These are phyloP conservation scores for Tuber umbilicatum DNA, from an alignment of 495 filamentous ascomycete genomes.

Conservation along the genomic window DNA sequence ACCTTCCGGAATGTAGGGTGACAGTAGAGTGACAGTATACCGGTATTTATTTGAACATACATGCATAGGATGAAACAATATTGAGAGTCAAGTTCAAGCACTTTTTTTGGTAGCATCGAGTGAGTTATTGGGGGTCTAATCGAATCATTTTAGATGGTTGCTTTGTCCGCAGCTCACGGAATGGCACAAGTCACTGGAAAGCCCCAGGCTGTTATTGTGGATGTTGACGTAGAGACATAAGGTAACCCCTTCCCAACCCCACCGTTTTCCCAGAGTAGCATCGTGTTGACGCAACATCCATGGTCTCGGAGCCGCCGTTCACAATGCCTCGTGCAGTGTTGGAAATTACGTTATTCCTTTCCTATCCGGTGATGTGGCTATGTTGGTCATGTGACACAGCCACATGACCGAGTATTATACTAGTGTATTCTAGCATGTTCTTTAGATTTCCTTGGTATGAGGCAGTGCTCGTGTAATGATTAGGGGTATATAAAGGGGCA, in stretches of 20 bases:
- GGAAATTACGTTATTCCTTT: too few relatives aligned
- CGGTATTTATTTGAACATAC: neutral
- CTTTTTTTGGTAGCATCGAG: neutral
- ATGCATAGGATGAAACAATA: too few relatives aligned
- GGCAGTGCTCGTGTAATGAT: too few relatives aligned
- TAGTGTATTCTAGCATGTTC: too few relatives aligned
- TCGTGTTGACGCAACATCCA: neutral
- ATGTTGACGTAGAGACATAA: conserved; percentile 95
- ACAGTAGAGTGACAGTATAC: too few relatives aligned
- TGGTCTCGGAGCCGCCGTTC: conserved; percentile 72
- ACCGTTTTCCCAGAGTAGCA: neutral
- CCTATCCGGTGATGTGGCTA: too few relatives aligned
- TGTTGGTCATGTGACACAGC: too few relatives aligned
- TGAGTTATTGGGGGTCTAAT: conserved; percentile 11
- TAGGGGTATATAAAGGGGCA: too few relatives aligned
- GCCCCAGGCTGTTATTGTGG: conserved; percentile 87
- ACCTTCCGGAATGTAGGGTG: neutral
- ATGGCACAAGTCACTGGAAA: conserved; percentile 80
- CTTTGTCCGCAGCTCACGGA: conserved; percentile 92
- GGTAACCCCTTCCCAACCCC: conserved; percentile 44
- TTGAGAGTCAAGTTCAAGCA: too few relatives aligned
- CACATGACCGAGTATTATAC: too few relatives aligned
- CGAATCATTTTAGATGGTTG: conserved; percentile 67
- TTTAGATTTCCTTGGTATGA: too few relatives aligned
- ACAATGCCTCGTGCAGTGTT: conserved; percentile 85